Evolutionary conservation across 805 yeast genomes (phyloP), one percentile per base, ranked within the genome.

Genomic region (Starmerella tilneyi): DNA sequence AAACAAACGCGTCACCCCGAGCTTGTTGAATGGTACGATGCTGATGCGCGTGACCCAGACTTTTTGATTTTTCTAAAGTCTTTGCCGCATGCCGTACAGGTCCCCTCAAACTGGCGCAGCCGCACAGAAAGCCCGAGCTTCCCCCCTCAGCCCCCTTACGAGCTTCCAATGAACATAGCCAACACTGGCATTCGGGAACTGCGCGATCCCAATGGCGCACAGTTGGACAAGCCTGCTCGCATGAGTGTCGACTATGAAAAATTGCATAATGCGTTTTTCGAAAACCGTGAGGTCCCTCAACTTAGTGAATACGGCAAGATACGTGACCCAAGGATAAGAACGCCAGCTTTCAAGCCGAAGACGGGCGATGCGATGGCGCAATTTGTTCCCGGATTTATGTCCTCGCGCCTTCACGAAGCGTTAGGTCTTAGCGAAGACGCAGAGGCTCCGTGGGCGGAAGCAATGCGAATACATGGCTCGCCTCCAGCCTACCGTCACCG

Each of bases 251-350:
- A 89, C 62, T 88, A 81, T 59, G 79, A 75, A 50, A 81, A 77
- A 51, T 63, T 89, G 17, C 78, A 84, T 58, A 83, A 84, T 60
- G 94, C 96, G 0, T 88, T 89, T 57, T 88, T 85, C 71, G 80
- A 79, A 58, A 66, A 73, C 23, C 11, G 8, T 0, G 15, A n/a
- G 9, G 15, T 27, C 12, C 33, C 33, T 8, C 67, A 70, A 34
- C 55, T 89, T 40, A 70, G 75, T n/a, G 70, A 67, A 2, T 79
- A 69, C 63, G 97, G 97, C 12, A 89, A 84, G 46, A 61, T 83
- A 21, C 62, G 56, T 9, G 63, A 62, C 33, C 55, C 69, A 8
- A 60, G 63, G 12, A 61, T 21, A 11, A 34, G 45, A 8, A 24
- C 26, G 11, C 30, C 41, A 12, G 37, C 40, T 2, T 38, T 28